A percentile compares a stretch with the other conserved stretches of the same genome.
These are phyloP conservation scores for Hippophae tibetana DNA, from an alignment of 306 rosid species.

Conservation along the genomic window DNA sequence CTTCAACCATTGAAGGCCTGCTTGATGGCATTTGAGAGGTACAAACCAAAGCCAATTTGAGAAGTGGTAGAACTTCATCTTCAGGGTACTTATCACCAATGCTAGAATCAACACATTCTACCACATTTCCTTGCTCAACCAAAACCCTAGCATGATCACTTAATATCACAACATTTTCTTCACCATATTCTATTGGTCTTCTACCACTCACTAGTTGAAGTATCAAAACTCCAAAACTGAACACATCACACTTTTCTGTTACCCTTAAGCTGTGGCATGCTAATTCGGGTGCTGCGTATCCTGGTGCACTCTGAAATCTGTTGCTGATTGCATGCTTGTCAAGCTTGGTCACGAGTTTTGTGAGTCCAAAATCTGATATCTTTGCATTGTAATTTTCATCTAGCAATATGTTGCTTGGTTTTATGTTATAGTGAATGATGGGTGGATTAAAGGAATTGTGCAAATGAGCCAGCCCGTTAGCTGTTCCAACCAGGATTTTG, in stretches of 20 bases:
- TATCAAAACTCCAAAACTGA: slow-evolving; percentile 65
- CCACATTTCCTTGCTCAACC: slow-evolving; percentile 66
- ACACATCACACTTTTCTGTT: slow-evolving; percentile 72
- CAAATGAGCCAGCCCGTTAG: slow-evolving; percentile 65
- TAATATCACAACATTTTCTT: slow-evolving; percentile 64
- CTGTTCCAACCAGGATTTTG: slow-evolving; percentile 67
- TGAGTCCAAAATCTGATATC: slow-evolving; percentile 66
- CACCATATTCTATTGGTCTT: slow-evolving; percentile 80
- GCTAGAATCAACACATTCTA: slow-evolving; percentile 61
- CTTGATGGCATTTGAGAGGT: slow-evolving; percentile 76
- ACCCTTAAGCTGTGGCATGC: slow-evolving; percentile 82
- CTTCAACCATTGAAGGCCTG: slow-evolving; percentile 86
- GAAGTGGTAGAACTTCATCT: slow-evolving; percentile 70
- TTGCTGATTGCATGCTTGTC: slow-evolving; percentile 60
- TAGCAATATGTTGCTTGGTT: slow-evolving; percentile 71
- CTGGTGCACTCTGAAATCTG: slow-evolving; percentile 63
- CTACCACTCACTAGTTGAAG: slow-evolving; percentile 77
- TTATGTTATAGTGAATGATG: slow-evolving; percentile 67
- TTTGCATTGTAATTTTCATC: slow-evolving; percentile 53
- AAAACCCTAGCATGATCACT: slow-evolving; percentile 61
- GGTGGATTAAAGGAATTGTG: slow-evolving; percentile 64
- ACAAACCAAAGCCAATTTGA: slow-evolving; percentile 68
- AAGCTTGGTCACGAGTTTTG: slow-evolving; percentile 51
- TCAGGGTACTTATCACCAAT: slow-evolving; percentile 51
- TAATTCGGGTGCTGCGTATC: slow-evolving; percentile 75